A percentile compares a stretch with the other conserved stretches of the same genome.
These are phyloP conservation scores for Paramyrothecium sp. DNA, from an alignment of 2,329 filamentous ascomycete species.

Conservation along the genomic window DNA sequence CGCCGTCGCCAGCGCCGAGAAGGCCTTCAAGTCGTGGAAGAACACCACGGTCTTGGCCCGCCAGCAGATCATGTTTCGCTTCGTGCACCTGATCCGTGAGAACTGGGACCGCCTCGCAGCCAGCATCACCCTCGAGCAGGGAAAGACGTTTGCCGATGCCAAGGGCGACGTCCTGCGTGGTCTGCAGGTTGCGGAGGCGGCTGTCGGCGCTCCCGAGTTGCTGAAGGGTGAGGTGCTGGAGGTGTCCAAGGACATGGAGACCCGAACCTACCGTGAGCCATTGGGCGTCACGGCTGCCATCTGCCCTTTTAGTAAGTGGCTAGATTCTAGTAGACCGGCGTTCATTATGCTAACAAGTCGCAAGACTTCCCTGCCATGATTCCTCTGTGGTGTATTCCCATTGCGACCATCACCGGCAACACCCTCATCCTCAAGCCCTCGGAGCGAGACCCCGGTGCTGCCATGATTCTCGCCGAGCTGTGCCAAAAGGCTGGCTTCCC, in stretches of 20 bases:
- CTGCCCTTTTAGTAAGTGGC: conserved; percentile 76
- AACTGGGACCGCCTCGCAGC: conserved; percentile 84
- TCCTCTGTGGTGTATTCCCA: conserved; percentile 85
- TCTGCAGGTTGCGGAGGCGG: conserved; percentile 81
- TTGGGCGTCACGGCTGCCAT: conserved; percentile 80
- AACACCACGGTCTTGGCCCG: conserved; percentile 69
- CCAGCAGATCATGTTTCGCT: conserved; percentile 87
- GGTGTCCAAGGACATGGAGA: conserved; percentile 90
- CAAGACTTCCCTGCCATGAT: conserved; percentile 90
- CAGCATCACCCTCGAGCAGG: conserved; percentile 84
- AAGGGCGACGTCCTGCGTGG: conserved; percentile 79
- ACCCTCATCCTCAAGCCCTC: conserved; percentile 84
- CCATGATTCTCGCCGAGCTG: conserved; percentile 82
- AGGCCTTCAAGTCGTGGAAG: conserved; percentile 73
- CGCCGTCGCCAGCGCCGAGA: conserved; percentile 71
- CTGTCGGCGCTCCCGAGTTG: conserved; percentile 76
- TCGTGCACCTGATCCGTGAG: conserved; percentile 74
- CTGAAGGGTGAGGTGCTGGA: conserved; percentile 82
- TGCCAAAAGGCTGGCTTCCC: conserved; percentile 80
- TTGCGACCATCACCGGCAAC: conserved; percentile 81
- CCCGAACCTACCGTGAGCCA: conserved; percentile 76
- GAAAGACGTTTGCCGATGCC: conserved; percentile 83
- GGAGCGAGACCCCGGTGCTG: conserved; percentile 79
- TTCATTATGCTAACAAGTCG: conserved; percentile 8
- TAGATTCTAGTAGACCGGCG: background rate